Evolutionary conservation across 2,329 filamentous ascomycete species (phyloP), one percentile per base, ranked within the genome.

Genomic region (Calonectria leucothoes): DNA sequence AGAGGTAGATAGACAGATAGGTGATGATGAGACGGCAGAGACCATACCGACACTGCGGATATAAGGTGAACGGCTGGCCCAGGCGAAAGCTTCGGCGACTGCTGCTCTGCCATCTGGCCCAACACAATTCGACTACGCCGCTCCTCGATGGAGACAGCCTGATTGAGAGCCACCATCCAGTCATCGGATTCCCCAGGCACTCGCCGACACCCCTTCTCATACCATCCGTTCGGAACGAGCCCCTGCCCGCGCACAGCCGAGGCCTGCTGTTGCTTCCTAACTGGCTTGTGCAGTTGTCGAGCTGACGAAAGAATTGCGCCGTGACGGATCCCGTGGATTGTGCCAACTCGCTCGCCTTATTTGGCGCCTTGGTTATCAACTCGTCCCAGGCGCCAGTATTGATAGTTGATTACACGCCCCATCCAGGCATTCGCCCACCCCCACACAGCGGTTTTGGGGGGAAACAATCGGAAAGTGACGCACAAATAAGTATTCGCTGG

Each of bases 81-180:
- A 42, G 49, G 57, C 25, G 39, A 59, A 20, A 35, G 23, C 20
- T 69, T 64, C 51, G 68, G 73, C 67, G 66, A 72, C 61, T 78
- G 52, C 65, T 69, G 66, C 72, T 69, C 61, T 70, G 76, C 76
- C 78, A 79, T 73, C 75, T 79, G 78, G 78, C 77, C 77, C 68
- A 45, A 65, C 69, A 74, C 69, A 64, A 78, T 74, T 75, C 79
- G 78, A 57, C 66, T 74, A 31, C 51, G 70, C 57, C 65, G 69
- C 51, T 64, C 51, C 72, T 39, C 23, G 61, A 61, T 45, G 35
- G 65, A 29, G 55, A 67, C 61, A 63, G 69, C 64, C 64, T 67
- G 69, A 48, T 71, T 42, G 25, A 42, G 35, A n/a, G 55, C 64
- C 23, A 23, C 49, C 45, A 23, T 51, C n/a, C 52, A 64, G 59